Conservation (phyloP, 495 filamentous ascomycete species). For the Aspergillus bridgeri region DNA sequence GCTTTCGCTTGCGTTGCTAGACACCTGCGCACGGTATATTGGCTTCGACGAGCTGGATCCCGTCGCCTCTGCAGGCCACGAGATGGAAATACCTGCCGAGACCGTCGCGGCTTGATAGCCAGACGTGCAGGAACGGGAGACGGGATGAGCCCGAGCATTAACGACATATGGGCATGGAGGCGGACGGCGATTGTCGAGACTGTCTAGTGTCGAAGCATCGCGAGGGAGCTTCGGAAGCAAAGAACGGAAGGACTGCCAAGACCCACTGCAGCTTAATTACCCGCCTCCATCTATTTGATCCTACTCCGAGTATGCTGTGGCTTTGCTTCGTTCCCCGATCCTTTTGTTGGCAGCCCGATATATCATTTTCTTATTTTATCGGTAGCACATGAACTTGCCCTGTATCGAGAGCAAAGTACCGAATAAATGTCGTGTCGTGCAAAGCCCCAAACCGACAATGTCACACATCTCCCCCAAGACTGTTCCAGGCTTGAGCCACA, state of each 20-base stretch:
- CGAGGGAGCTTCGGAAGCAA: slow-evolving; percentile 17
- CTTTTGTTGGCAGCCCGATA: too few relatives aligned
- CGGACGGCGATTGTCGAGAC: background rate
- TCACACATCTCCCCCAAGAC: too few relatives aligned
- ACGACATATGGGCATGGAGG: slow-evolving; percentile 22
- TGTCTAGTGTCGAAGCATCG: background rate
- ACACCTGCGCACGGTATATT: slow-evolving; percentile 13
- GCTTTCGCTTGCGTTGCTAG: slow-evolving; percentile 19
- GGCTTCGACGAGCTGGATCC: background rate
- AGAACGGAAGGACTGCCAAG: slow-evolving; percentile 6
- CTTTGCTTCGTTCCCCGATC: too few relatives aligned
- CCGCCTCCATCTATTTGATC: too few relatives aligned
- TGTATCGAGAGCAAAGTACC: too few relatives aligned
- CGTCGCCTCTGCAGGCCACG: background rate
- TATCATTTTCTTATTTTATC: too few relatives aligned
- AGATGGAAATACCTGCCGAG: slow-evolving; percentile 11
- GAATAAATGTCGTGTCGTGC: too few relatives aligned
- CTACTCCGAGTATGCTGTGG: background rate
- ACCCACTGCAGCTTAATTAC: background rate
- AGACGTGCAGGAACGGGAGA: slow-evolving; percentile 19
- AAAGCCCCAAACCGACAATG: too few relatives aligned
- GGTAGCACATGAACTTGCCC: too few relatives aligned
- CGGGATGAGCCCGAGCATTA: slow-evolving; percentile 13
- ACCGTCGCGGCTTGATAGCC: slow-evolving; percentile 3
- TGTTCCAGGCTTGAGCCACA: too few relatives aligned